Evolutionary conservation across 2,329 filamentous ascomycete genomes (phyloP).

Genomic region (Aspergillus pseudoterreus): DNA sequence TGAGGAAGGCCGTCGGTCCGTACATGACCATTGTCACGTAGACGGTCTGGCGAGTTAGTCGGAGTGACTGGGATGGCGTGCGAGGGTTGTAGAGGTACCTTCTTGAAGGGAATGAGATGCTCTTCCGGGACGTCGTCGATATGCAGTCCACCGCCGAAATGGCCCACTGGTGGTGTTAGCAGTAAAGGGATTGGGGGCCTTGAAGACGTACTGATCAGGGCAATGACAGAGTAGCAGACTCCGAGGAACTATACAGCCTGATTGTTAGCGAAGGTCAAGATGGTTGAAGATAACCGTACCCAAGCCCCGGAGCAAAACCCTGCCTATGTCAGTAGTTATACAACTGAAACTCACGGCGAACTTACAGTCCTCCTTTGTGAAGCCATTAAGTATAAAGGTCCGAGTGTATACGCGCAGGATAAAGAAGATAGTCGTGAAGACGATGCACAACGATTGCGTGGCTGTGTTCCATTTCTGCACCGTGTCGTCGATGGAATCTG

Average conservation of each 20-base stretch:
- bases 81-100: constrained; percentile 25
- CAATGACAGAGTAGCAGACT: constrained; percentile 20
- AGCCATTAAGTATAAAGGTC: constrained; percentile 19
- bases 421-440: constrained; percentile 24
- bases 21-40: constrained; percentile 47
- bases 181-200: neutral
- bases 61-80: neutral
- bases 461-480: constrained; percentile 24
- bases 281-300: constrained; percentile 2
- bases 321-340: neutral
- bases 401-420: constrained; percentile 21
- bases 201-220: constrained; percentile 19
- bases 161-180: constrained; percentile 23
- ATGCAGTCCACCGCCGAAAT: constrained; percentile 38
- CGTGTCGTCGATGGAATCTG: constrained; percentile 12
- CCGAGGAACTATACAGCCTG: constrained; percentile 14
- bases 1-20: constrained; percentile 42
- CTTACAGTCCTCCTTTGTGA: constrained; percentile 25
- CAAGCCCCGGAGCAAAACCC: constrained; percentile 19
- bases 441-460: constrained; percentile 26
- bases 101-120: constrained; percentile 31
- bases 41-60: constrained; percentile 25
- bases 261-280: neutral
- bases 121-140: constrained; percentile 28
- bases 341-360: neutral